Conservation (phyloP, 192 early-diverging fungal species). For the Spizellomyces punctatus region DNA sequence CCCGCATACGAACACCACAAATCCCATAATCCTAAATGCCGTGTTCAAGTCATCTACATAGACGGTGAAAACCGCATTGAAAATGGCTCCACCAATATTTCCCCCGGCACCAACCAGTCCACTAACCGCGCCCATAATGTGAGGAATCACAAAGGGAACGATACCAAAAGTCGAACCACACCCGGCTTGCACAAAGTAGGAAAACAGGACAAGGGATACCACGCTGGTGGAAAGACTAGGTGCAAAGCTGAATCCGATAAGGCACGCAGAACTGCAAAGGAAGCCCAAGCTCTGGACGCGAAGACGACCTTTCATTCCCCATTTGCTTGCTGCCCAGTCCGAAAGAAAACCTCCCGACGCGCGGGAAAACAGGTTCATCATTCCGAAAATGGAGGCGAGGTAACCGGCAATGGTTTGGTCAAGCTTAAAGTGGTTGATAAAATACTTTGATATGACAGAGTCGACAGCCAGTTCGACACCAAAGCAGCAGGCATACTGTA, state of each 20-base stretch:
- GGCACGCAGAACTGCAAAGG: conserved; percentile 48
- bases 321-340: conserved; percentile 42
- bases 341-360: conserved; percentile 60
- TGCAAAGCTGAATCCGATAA: conserved; percentile 52
- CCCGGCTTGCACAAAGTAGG: conserved; percentile 52
- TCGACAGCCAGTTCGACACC: conserved; percentile 68
- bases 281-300: conserved; percentile 51
- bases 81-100: conserved; percentile 60
- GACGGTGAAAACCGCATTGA: conserved; percentile 53
- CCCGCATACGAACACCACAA: conserved; percentile 13
- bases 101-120: conserved; percentile 68
- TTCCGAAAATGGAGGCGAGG: conserved; percentile 63
- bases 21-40: conserved; percentile 54
- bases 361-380: conserved; percentile 70
- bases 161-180: conserved; percentile 64
- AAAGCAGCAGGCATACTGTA: conserved; percentile 66
- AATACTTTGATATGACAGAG: conserved; percentile 55
- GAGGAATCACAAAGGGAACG: conserved; percentile 59
- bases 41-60: conserved; percentile 31
- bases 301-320: conserved; percentile 50
- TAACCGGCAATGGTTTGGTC: conserved; percentile 42
- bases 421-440: conserved; percentile 45
- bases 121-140: conserved; percentile 47
- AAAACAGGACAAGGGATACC: conserved; percentile 55
- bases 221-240: conserved; percentile 40